Base-by-base conservation (phyloP, 2,329 filamentous ascomycete species). In the Colletotrichum orchidophilum region DNA sequence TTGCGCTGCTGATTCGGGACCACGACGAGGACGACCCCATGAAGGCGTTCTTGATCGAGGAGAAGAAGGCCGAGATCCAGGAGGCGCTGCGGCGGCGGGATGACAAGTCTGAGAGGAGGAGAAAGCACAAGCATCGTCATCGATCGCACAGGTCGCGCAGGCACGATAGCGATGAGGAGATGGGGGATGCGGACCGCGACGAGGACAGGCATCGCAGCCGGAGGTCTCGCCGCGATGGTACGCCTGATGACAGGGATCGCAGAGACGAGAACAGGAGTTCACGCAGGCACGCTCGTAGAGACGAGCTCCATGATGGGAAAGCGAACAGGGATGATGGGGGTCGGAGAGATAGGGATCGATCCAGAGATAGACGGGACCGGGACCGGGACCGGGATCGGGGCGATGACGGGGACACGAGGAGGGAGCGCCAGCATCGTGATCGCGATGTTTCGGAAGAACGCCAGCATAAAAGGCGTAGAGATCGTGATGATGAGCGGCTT, bases 1-100 rank as follows among this genome's bases (percentile, higher is more conserved):
- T 98, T 60, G 90, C 90, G 61, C 87, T 90, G 54, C 80, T 98
- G 66, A 90, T 97, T 63, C 84, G 88, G 64, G 91, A 96, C 18
- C 93, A 97, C 74, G 96, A 98, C 74, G 95, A 98, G 27, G 96
- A 98, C 72, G 96, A 99, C 80, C 96, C 96, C 0, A 99, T 99
- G 96, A 98, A 97, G 82, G 91, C 90, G 46, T 98, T 94, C 76
- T 80, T 98, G 74, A 91, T 98, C 62, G 90, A 96, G 74, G 93
- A 97, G 82, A 98, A 98, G 87, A 95, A 93, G 81, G 94, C 94
- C 79, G 94, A 97, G 79, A 89, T 97, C 13, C 90, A 93, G 65
- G 88, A 89, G 70, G 95, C 94, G 3, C 81, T 93, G 73, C 29
- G 29, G n/a, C 87, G 82, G 75, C 79, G 87, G 62, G 85, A 86